Evolutionary conservation across 192 early-diverging fungal genomes (phyloP), one percentile per base, ranked within the genome.

Genomic region (Phycomyces blakesleeanus): DNA sequence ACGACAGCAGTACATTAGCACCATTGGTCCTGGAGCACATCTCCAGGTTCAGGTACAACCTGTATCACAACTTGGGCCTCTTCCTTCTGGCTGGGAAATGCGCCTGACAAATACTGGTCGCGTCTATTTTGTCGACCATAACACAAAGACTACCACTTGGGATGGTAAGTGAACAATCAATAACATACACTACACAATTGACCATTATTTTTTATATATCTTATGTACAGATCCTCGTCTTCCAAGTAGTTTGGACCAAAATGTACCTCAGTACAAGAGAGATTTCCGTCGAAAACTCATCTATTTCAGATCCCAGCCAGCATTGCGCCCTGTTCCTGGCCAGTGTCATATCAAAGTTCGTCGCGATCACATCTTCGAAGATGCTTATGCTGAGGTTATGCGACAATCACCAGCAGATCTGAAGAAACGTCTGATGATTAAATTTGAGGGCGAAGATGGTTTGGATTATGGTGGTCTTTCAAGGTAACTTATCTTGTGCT

Each of bases 61-160:
- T 16, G 75, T 85, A 6, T 82, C 85, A 1, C 81, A 87, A 29
- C 76, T 98, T 6, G 96, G 96, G 0, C 90, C 95, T 50, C 75
- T 99, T 63, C 97, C 97, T 15, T 91, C 90, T 39, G 96, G 96
- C 20, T 99, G 97, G 97, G 97, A 99, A 70, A 98, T 99, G 96
- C 87, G 96, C 16, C 81, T 94, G 52, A 99, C 95, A 10, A 89
- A 88, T 63, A 96, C 92, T 18, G 96, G 93, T 12, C 77, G 93
- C 20, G 91, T 93, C 20, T 99, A 98, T 78, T 99, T 97, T 85
- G 94, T 99, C 12, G 96, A 99, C 73, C 97, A 99, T 79, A 94
- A 93, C 69, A 90, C 92, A 51, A 98, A 96, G 72, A 97, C 92
- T 11, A 98, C 97, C 5, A 98, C 97, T 3, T 99, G 97, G 97